A percentile compares a stretch with the other conserved stretches of the same genome.
Evolutionary conservation across 2,329 filamentous ascomycete species (phyloP).

Genomic region (Tolypocladium tundrense): DNA sequence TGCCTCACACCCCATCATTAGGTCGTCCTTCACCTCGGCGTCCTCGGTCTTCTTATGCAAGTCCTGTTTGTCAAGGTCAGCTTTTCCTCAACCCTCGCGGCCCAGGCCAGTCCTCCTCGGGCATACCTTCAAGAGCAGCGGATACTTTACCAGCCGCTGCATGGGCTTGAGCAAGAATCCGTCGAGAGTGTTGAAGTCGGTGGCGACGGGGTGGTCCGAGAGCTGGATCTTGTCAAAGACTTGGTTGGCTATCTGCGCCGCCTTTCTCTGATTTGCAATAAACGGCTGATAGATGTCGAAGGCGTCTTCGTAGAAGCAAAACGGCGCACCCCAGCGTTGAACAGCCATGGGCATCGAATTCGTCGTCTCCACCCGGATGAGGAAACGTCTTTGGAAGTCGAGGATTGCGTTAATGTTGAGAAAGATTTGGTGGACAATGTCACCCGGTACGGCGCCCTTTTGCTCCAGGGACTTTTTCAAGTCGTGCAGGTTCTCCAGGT

Average conservation of each 20-base stretch:
- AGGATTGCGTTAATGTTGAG: constrained; percentile 90
- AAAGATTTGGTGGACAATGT: constrained; percentile 89
- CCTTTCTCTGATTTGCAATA: constrained; percentile 91
- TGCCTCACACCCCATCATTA: constrained; percentile 67
- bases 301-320: constrained; percentile 71
- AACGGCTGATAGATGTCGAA: constrained; percentile 95
- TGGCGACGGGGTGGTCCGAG: constrained; percentile 69
- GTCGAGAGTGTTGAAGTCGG: constrained; percentile 77
- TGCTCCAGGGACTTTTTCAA: constrained; percentile 86
- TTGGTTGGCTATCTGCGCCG: constrained; percentile 70
- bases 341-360: constrained; percentile 67
- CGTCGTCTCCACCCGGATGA: constrained; percentile 92
- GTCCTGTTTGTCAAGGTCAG: constrained; percentile 42
- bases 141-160: constrained; percentile 91
- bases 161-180: constrained; percentile 95
- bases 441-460: constrained; percentile 77
- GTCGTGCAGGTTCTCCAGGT: constrained; percentile 86
- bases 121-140: constrained; percentile 69
- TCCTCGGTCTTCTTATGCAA: constrained; percentile 77
- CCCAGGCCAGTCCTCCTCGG: constrained; percentile 6
- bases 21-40: constrained; percentile 58
- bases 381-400: constrained; percentile 88
- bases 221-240: constrained; percentile 79
- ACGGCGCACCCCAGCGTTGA: constrained; percentile 94
- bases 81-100: not conserved